Evolutionary conservation across 2,329 filamentous ascomycete species (phyloP), one percentile per base, ranked within the genome.

Genomic region (Fusarium sp.): DNA sequence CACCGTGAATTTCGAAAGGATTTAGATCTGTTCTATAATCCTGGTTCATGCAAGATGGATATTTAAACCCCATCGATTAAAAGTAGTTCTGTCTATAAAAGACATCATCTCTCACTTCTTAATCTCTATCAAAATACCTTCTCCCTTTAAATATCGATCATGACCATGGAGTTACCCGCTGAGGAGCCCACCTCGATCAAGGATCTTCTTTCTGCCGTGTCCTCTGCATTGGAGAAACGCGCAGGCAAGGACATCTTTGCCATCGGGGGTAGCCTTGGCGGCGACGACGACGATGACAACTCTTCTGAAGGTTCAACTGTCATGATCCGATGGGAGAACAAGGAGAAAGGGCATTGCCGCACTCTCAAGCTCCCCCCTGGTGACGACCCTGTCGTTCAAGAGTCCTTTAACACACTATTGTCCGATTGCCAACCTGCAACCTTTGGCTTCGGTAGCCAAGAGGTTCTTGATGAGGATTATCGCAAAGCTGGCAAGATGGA

Each of bases 401-500:
- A 43, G 23, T 18, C 29, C 6, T 48, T 57, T 3, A 20, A 3
- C 15, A 4, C 18, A 3, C 8, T 68, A n/a, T 15, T 69, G 23
- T 11, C 26, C 2, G 54, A 44, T 31, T 63, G 53, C 8, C 29
- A 28, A 70, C 84, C 84, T 0, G 87, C 86, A 0, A 84, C 80
- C 2, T 88, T 88, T 68, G 86, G 86, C 0, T 66, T 69, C 8
- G 78, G 78, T 0, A 77, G 79, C 3, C 33, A 85, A 60, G 80
- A 87, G 57, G 79, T 88, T 0, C 73, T 83, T 3, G 86, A 89
- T 59, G 82, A 85, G 56, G 74, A 75, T 0, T 88, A 88, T 59
- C 82, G 87, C 20, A 85, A 84, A 59, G 87, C 86, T 1, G 74
- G 76, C 2, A 85, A 87, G 71, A 70, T 90, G n/a, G 82, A 87